Percentiles rank a stretch among this genome's conserved stretches.
Conservation (phyloP, 257 asterid species). For the Dorcoceras hygrometricum region DNA sequence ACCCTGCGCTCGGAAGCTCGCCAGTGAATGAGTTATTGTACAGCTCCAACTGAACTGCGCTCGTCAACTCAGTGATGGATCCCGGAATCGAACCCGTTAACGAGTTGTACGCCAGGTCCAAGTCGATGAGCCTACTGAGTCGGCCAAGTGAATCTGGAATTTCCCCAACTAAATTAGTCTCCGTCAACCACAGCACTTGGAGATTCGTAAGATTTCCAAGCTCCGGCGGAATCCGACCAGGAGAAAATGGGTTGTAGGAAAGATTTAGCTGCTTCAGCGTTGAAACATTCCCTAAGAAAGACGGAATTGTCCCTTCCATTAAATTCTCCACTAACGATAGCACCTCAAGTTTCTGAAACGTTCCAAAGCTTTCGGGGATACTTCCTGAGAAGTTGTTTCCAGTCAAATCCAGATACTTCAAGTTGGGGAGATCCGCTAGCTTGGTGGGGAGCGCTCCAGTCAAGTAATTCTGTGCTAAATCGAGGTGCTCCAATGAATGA, state of each 20-base stretch:
- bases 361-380: constrained; percentile 74
- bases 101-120: constrained; percentile 75
- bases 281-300: constrained; percentile 66
- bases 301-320: constrained; percentile 72
- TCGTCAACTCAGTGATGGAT: constrained; percentile 62
- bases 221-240: constrained; percentile 86
- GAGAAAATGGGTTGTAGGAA: constrained; percentile 77
- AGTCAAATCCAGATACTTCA: constrained; percentile 74
- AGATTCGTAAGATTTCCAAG: constrained; percentile 71
- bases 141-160: constrained; percentile 78
- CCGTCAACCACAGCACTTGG: constrained; percentile 84
- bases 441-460: constrained; percentile 62
- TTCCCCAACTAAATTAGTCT: constrained; percentile 66
- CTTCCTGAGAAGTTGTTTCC: constrained; percentile 91
- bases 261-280: constrained; percentile 81
- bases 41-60: constrained; percentile 80
- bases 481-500: constrained; percentile 67
- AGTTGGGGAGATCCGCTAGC: constrained; percentile 56
- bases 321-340: constrained; percentile 76
- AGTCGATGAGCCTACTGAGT: constrained; percentile 58
- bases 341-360: constrained; percentile 71
- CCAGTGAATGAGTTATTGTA: constrained; percentile 83
- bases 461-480: constrained; percentile 73
- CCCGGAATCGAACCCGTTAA: constrained; percentile 66
- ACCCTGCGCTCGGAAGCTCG: constrained; percentile 67